Percentiles rank a stretch among this genome's conserved stretches.
phyloP scores from a whole-genome alignment of 2,329 filamentous ascomycete genomes.

The Nemania bipapillata region DNA sequence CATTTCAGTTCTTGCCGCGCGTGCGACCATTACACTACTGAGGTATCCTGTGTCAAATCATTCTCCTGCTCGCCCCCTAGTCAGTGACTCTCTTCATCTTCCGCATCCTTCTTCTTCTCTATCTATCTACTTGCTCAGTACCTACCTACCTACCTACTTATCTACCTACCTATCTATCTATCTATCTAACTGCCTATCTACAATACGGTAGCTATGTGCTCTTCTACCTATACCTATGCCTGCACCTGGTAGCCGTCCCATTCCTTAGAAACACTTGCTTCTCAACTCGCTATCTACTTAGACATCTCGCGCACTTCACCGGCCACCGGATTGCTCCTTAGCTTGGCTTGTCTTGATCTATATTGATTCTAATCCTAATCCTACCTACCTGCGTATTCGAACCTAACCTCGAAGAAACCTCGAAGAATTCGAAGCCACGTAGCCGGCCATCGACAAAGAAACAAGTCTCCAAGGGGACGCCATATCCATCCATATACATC shows the following conservation, averaged over 20 bases:
- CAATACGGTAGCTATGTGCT: not conserved
- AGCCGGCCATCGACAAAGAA: not conserved
- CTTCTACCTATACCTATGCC: not conserved
- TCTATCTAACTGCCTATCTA: not conserved
- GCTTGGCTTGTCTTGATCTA: not conserved
- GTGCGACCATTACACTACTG: conserved; percentile 8
- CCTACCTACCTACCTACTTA: not conserved
- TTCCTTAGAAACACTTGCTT: not conserved
- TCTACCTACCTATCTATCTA: not conserved
- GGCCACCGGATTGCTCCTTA: not conserved
- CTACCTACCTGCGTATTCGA: not conserved
- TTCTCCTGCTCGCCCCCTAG: not conserved
- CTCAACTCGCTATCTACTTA: not conserved
- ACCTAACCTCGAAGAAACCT: not conserved
- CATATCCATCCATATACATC: not conserved
- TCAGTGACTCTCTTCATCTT: not conserved
- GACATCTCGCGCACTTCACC: conserved; percentile 1
- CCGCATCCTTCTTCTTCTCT: not conserved
- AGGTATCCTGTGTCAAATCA: conserved; percentile 10
- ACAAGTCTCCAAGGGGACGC: not conserved
- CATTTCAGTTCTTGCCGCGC: conserved; percentile 22
- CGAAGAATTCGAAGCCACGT: not conserved
- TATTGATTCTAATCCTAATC: not conserved
- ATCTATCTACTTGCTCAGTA: not conserved
- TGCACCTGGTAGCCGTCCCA: not conserved